Percentiles rank a stretch among this genome's conserved stretches.
These are phyloP conservation scores for Limnomonas spitsbergensis DNA, from an alignment of 139 green algal genomes.

Conservation along the genomic window DNA sequence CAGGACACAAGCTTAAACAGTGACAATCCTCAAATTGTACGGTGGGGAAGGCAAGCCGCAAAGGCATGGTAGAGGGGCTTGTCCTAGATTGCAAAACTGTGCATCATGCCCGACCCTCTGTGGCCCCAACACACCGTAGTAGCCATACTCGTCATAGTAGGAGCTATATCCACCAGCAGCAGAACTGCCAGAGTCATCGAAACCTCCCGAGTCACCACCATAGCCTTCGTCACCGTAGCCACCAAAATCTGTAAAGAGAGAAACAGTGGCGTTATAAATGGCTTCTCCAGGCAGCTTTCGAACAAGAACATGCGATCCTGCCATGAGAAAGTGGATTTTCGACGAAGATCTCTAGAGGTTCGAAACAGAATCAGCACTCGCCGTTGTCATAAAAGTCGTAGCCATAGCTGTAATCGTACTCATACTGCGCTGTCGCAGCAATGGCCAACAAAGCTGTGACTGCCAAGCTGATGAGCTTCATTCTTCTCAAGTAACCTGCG, in stretches of 20 bases:
- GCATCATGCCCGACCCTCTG: too few species aligned
- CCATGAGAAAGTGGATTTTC: too few species aligned
- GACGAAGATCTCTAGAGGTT: too few species aligned
- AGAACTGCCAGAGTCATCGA: background rate
- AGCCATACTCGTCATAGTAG: slow-evolving; percentile 21
- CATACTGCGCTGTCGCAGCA: slow-evolving; percentile 2
- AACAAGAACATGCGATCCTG: too few species aligned
- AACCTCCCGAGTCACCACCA: background rate
- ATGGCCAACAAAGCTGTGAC: background rate
- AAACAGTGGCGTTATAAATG: too few species aligned
- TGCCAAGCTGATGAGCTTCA: slow-evolving; percentile 5
- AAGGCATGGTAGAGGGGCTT: too few species aligned
- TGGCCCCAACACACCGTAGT: slow-evolving; percentile 23
- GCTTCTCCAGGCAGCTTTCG: too few species aligned
- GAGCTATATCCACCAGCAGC: background rate
- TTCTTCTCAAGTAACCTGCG: too few species aligned
- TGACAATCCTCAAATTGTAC: too few species aligned
- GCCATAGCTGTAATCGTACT: slow-evolving; percentile 23
- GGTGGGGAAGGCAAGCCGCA: too few species aligned
- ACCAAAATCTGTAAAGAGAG: background rate
- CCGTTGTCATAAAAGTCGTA: slow-evolving; percentile 22
- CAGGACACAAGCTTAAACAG: background rate
- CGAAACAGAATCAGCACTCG: background rate
- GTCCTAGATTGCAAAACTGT: background rate
- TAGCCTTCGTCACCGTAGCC: background rate